Evolutionary conservation across 345 rosid genomes (phyloP).

Genomic region (Angophora floribunda): DNA sequence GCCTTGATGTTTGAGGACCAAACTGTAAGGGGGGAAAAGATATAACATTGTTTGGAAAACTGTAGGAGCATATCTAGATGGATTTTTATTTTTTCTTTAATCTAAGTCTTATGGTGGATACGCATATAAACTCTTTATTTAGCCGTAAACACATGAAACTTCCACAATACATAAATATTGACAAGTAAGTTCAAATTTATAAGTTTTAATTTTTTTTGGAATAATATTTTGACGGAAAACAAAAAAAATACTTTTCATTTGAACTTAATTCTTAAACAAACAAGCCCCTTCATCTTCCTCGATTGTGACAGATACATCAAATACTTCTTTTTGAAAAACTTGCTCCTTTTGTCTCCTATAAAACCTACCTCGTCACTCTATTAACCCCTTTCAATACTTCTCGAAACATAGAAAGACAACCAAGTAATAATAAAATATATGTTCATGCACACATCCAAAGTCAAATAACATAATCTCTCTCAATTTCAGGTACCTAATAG

Average conservation of each 20-base stretch:
- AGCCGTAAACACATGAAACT: not conserved
- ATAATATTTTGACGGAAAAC: not conserved
- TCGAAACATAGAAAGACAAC: too few relatives aligned
- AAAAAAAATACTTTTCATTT: not conserved
- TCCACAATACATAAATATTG: not conserved
- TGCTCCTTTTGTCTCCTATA: too few relatives aligned
- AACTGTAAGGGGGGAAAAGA: not conserved
- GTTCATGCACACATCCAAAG: too few relatives aligned
- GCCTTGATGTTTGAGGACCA: not conserved
- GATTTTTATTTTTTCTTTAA: not conserved
- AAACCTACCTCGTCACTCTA: too few relatives aligned
- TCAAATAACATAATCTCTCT: too few relatives aligned
- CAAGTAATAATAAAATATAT: too few relatives aligned
- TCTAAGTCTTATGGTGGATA: not conserved
- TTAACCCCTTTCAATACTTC: too few relatives aligned
- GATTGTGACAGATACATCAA: too few relatives aligned
- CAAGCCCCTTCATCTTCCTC: too few relatives aligned
- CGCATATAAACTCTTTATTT: not conserved
- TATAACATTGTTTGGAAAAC: not conserved
- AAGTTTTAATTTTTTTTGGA: not conserved
- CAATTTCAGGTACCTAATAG: too few relatives aligned
- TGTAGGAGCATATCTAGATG: not conserved
- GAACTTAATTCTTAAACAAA: not conserved
- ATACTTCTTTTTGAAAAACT: too few relatives aligned
- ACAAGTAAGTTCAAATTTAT: not conserved